Percentiles rank a stretch among this genome's conserved stretches.
These are phyloP conservation scores for Aspergillus oerlinghausenensis DNA, from an alignment of 2,329 filamentous ascomycete genomes.

Conservation along the genomic window DNA sequence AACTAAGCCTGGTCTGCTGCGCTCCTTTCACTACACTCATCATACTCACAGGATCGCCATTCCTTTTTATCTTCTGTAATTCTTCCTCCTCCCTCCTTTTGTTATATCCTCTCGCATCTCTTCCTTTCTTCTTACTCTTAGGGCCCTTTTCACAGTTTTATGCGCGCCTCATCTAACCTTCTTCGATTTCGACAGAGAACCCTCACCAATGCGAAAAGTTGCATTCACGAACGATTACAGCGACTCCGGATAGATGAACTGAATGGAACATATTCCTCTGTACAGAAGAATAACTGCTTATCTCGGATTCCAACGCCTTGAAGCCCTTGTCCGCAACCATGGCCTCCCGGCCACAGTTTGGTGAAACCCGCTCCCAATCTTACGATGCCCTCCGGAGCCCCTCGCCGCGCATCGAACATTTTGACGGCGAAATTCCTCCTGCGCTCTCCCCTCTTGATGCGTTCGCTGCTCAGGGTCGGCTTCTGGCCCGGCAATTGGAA, in stretches of 20 bases:
- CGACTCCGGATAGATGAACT: conserved; percentile 11
- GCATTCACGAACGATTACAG: conserved; percentile 1
- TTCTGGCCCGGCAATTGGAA: conserved; percentile 82
- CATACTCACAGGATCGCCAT: conserved; percentile 12
- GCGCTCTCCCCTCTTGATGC: conserved; percentile 92
- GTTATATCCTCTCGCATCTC: not conserved
- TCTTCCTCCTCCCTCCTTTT: conserved; percentile 2
- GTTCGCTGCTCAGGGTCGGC: conserved; percentile 83
- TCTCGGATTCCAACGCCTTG: conserved; percentile 2
- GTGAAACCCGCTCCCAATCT: conserved; percentile 58
- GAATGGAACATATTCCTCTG: not conserved
- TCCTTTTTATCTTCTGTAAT: conserved; percentile 16
- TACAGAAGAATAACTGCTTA: not conserved
- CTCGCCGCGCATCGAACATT: conserved; percentile 67
- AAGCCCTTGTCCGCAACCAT: conserved; percentile 33
- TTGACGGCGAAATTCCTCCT: conserved; percentile 73
- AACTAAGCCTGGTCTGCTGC: conserved; percentile 9
- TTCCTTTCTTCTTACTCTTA: not conserved
- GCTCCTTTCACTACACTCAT: conserved; percentile 5
- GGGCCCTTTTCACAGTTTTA: not conserved
- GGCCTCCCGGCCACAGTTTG: conserved; percentile 53
- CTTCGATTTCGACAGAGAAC: not conserved
- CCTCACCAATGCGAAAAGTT: conserved; percentile 8
- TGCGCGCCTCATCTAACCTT: conserved; percentile 5
- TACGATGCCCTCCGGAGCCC: conserved; percentile 50